Base-by-base conservation (phyloP, 2,329 filamentous ascomycete genomes). In the Colletotrichum aenigma region DNA sequence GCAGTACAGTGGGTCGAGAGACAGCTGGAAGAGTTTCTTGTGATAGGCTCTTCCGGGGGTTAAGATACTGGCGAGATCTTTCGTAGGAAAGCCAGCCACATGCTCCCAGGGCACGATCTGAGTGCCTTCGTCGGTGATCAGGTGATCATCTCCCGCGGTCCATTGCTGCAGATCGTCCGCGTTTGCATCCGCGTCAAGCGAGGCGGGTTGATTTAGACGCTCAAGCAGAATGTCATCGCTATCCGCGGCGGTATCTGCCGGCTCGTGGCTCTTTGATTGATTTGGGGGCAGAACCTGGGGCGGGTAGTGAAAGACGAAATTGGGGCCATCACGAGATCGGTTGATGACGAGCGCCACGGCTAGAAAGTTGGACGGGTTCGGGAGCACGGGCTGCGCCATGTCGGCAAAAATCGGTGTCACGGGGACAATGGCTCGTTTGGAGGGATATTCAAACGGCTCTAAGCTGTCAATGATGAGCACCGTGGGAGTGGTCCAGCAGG, bases 271-370 rank as follows among this genome's bases (percentile, higher is more conserved):
- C 30, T 81, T 81, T 68, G 84, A 79, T 26, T 82, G 77, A 26
- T 78, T 88, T 84, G 80, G 87, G 85, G 79, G 82, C 10, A 81
- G 82, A 58, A 91, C 87, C 62, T 86, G 83, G n/a, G 93, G 90
- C n/a, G 95, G 95, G 81, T 97, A 97, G 84, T 98, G 95, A 84
- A 96, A 98, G 80, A 97, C 94, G 80, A 97, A 94, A 78, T 93
- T 92, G 32, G 95, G 94, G 18, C 95, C 95, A 79, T 95, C 94
- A 78, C 94, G 92, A 38, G 94, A 94, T 78, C 94, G 91, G 80
- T 92, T 92, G 80, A 95, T 92, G 78, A 96, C 91, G 52, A 96
- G 90, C 67, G 95, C 91, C 73, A 96, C 91, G 56, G 93, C 94
- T 67, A 96, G 84, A 78, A 92, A 89, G 81, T 91, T 92, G 78